phyloP scores from a whole-genome alignment of 768 basidiomycete genomes.

The Russula earlei region DNA sequence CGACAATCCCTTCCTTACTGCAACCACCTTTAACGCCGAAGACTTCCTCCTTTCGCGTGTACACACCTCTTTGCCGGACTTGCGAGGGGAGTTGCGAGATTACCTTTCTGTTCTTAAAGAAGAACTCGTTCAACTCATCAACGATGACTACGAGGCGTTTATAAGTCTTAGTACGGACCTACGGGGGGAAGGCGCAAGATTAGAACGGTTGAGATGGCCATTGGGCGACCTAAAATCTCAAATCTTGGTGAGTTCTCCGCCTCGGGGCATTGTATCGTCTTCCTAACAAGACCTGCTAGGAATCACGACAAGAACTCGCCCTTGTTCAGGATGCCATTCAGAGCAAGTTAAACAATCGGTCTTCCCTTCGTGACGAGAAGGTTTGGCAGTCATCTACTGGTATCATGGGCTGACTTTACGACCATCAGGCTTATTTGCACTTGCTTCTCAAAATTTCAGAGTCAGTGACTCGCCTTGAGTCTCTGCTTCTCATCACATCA shows the following conservation, averaged over 20 bases:
- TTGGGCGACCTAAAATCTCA: conserved; percentile 51
- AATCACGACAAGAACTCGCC: conserved; percentile 54
- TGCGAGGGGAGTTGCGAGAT: conserved; percentile 78
- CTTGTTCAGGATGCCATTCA: conserved; percentile 65
- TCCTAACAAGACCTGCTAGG: conserved; percentile 29
- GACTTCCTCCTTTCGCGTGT: conserved; percentile 80
- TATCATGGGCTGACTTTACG: conserved; percentile 6
- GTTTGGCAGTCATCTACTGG: conserved; percentile 29
- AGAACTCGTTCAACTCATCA: conserved; percentile 91
- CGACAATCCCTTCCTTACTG: conserved; percentile 60
- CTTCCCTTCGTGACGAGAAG: conserved; percentile 79
- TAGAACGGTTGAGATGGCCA: conserved; percentile 61
- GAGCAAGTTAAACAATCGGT: conserved; percentile 64
- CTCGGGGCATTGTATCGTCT: not conserved
- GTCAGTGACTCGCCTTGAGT: conserved; percentile 80
- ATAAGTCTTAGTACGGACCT: conserved; percentile 92
- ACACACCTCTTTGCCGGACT: conserved; percentile 77
- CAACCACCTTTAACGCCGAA: conserved; percentile 69
- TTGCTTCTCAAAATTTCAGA: conserved; percentile 89
- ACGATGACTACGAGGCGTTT: conserved; percentile 97
- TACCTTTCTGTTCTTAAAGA: conserved; percentile 81
- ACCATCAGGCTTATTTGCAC: conserved; percentile 63
- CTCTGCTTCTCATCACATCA: conserved; percentile 61
- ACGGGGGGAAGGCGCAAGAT: conserved; percentile 68
- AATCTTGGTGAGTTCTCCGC: conserved; percentile 47